phyloP scores from a whole-genome alignment of 805 yeast genomes.

The Yamadazyma olivae region DNA sequence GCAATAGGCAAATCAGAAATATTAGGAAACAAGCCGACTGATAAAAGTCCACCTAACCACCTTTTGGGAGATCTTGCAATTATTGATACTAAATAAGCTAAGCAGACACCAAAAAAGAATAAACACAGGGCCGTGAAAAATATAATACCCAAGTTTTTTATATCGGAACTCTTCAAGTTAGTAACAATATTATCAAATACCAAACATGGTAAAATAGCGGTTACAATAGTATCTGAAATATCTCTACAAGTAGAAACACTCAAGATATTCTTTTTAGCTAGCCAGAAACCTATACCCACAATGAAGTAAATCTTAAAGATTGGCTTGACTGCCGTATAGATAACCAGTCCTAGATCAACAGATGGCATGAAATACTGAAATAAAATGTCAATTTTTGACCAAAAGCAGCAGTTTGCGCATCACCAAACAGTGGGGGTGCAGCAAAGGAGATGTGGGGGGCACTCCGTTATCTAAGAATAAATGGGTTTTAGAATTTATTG shows the following conservation, averaged over 20 bases:
- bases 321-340: constrained; percentile 83
- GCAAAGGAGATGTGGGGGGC: too few species aligned
- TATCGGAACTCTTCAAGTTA: constrained; percentile 64
- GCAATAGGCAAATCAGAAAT: constrained; percentile 85
- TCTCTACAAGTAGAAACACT: constrained; percentile 68
- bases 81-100: constrained; percentile 42
- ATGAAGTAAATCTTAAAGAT: constrained; percentile 77
- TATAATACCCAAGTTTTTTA: constrained; percentile 67
- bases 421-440: too few species aligned
- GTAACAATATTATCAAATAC: constrained; percentile 70
- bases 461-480: too few species aligned
- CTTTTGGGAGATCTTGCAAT: constrained; percentile 60
- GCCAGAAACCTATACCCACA: constrained; percentile 59
- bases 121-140: constrained; percentile 46
- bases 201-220: constrained; percentile 70
- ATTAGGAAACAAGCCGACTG: constrained; percentile 76
- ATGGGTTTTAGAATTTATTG: too few species aligned
- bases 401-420: too few species aligned
- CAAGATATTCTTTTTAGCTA: constrained; percentile 62
- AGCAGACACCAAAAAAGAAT: constrained; percentile 47
- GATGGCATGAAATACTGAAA: constrained; percentile 10
- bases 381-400: too few species aligned
- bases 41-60: constrained; percentile 74
- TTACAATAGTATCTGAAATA: constrained; percentile 65
- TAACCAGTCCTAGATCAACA: constrained; percentile 54